phyloP scores from a whole-genome alignment of 148 eudicot genomes.

The Vaccinium darrowii region DNA sequence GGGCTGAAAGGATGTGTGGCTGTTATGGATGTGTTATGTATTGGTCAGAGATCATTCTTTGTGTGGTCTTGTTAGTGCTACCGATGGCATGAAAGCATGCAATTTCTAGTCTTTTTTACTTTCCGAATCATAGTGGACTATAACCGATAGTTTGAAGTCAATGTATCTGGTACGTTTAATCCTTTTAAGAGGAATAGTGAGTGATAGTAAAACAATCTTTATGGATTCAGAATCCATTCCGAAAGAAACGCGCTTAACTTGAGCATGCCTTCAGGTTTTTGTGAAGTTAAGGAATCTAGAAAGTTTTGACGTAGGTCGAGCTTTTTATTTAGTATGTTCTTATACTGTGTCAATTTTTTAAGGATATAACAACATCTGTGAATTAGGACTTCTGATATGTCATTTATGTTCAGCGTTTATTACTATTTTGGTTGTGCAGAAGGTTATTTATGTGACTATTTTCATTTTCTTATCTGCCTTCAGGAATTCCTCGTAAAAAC shows the following conservation, averaged over 20 bases:
- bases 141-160: background rate
- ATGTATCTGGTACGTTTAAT: background rate
- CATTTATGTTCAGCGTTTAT: conserved; percentile 2
- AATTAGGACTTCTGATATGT: background rate
- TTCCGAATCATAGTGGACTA: background rate
- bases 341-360: background rate
- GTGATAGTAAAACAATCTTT: background rate
- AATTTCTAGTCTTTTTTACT: background rate
- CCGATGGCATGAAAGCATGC: background rate
- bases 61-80: background rate
- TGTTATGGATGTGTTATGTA: conserved; percentile 1
- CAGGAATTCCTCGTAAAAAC: conserved; percentile 83
- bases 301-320: background rate
- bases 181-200: background rate
- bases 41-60: background rate
- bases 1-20: background rate
- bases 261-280: background rate
- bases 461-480: conserved; percentile 17
- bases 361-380: no score
- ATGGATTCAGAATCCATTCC: background rate
- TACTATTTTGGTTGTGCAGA: background rate
- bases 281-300: background rate
- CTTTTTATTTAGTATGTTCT: background rate
- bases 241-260: conserved; percentile 13
- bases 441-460: conserved; percentile 5